Base-by-base conservation (phyloP, 1,284 basidiomycete species). In the Bondarzewia mesenterica region DNA sequence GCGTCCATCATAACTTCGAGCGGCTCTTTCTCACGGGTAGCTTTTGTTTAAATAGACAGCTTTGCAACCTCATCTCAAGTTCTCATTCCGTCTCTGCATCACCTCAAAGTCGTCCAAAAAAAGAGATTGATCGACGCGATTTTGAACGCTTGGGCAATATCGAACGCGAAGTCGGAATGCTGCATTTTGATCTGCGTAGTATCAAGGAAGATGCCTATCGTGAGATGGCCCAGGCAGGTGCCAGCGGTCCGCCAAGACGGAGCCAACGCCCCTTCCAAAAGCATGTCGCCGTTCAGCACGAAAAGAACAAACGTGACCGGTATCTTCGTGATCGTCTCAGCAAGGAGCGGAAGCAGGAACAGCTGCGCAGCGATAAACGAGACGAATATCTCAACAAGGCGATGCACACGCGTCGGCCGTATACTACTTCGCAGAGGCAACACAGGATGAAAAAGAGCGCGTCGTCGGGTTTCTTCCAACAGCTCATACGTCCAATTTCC, bases 381-480 rank as follows among this genome's bases (percentile, higher is more conserved):
- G 85, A 88, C 52, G 85, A 88, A 51, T 73, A 83, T 50, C 67
- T 89, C 44, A 82, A 77, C 58, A 78, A 76, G 58, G 83, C 82
- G 3, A 86, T 87, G 82, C 63, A 69, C 42, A 54, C 58, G 16
- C 71, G 77, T 12, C 73, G 76, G 21, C 75, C 75, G 51, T 77
- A 77, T 54, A 68, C 72, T 18, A 60, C 69, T 46, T 61, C 64
- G 16, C 75, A 74, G 55, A 86, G 87, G 62, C 81, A 85, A 52
- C 84, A 88, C 54, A 74, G 85, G 20, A 80, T 84, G 64, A 89
- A 89, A 74, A 87, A 88, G 67, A 88, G 85, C 66, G 83, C 87
- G 71, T 87, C 78, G 10, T 74, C 82, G 2, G 82, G 83, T 1
- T 83, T 91, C 63, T 76, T 90, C 64, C 83, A 82, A 46, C 54